Evolutionary conservation across 192 early-diverging fungal species (phyloP), one percentile per base, ranked within the genome.

Genomic region (Backusella morwellensis): DNA sequence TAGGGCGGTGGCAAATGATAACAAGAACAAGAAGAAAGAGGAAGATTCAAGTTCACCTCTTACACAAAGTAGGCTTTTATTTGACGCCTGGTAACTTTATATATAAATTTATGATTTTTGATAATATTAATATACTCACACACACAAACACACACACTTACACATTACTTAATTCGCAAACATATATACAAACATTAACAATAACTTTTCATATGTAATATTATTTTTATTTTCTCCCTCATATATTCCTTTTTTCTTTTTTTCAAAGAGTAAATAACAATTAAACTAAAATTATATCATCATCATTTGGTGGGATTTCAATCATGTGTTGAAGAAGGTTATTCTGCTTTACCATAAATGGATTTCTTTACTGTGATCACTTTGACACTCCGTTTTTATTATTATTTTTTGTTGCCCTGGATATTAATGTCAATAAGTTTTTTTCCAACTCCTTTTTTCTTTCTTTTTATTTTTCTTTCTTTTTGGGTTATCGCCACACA

Each of bases 1-100:
- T 70, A 70, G 68, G 26, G 21, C 68, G 11, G 21, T 36, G 9
- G 11, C 21, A 36, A 70, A 21, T 70, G 35, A 36, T 9, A 69
- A 69, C 17, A 35, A 21, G 9, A 36, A 21, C 6, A 35, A 69
- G 68, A 38, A 35, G 0, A 41, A 40, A 0, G 17, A 35, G 0
- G 21, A 21, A 19, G 35, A 21, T 4, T 7, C 19, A 4, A 41
- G 8, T 70, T 12, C 35, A 9, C 35, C 35, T 41, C 35, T 35
- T 70, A 70, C 35, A 29, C 68, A 35, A 40, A 70, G 36, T 40
- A 35, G 38, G n/a, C 35, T 70, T 2, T 12, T 38, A 40, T 70
- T 70, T 38, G 68, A 70, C 26, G 21, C 68, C 35, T 70, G 68
- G 68, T 70, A 70, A 63, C 29, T 63, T 29, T 32, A 32, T 2